These are phyloP conservation scores for Mucor piriformis DNA, from an alignment of 371 early-diverging fungal species.

Conservation along the genomic window DNA sequence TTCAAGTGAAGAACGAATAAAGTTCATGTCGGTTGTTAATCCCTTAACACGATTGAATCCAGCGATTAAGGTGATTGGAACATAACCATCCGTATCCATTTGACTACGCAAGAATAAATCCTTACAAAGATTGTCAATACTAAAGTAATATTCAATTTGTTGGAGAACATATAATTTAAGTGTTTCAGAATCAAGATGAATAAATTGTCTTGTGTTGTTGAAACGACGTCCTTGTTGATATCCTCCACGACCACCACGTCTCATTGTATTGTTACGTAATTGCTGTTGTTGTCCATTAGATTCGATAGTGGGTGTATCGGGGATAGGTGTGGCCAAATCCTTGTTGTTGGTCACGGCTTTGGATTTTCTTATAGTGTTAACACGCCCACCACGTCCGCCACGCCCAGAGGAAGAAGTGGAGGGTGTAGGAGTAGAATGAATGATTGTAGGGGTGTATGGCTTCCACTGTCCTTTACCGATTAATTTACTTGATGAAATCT, in stretches of 20 bases:
- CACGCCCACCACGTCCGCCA: not conserved
- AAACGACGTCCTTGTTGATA: slow-evolving; percentile 14
- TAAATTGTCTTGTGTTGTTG: not conserved
- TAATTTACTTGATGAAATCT: slow-evolving; percentile 5
- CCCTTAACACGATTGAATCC: slow-evolving; percentile 82
- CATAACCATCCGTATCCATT: slow-evolving; percentile 82
- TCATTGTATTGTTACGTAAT: not conserved
- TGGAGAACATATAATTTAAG: slow-evolving; percentile 53
- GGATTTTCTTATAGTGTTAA: not conserved
- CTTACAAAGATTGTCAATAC: slow-evolving; percentile 88
- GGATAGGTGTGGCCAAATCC: not conserved
- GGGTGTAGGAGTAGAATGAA: slow-evolving; percentile 48
- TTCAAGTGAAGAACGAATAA: slow-evolving; percentile 59
- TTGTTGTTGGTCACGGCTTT: not conserved
- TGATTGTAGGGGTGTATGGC: slow-evolving; percentile 64
- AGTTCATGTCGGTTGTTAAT: slow-evolving; percentile 58
- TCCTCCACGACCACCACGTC: slow-evolving; percentile 24
- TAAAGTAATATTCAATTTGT: slow-evolving; percentile 86
- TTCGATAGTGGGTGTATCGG: slow-evolving; percentile 3
- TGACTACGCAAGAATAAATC: slow-evolving; percentile 86
- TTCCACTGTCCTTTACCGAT: slow-evolving; percentile 56
- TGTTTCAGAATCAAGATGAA: slow-evolving; percentile 41
- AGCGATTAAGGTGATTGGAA: slow-evolving; percentile 68
- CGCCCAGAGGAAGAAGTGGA: not conserved
- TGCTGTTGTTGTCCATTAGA: slow-evolving; percentile 10